phyloP scores from a whole-genome alignment of 1,284 basidiomycete species.

The Paramarasmius palmivorus region DNA sequence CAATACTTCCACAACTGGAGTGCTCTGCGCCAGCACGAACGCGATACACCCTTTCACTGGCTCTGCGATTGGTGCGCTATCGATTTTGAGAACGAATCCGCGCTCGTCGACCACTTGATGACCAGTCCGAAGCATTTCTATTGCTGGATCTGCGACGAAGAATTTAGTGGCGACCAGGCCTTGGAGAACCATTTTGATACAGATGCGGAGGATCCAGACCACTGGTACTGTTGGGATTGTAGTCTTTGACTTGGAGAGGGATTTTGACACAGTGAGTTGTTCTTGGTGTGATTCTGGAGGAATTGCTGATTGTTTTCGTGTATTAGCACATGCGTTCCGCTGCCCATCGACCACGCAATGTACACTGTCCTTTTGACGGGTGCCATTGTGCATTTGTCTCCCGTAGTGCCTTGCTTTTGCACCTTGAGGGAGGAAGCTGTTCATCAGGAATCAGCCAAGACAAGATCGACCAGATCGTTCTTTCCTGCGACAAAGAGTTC shows the following conservation, averaged over 20 bases:
- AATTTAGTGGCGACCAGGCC: constrained; percentile 27
- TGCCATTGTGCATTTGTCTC: constrained; percentile 42
- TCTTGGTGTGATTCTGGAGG: background rate
- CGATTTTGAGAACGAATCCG: constrained; percentile 32
- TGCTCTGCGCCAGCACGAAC: background rate
- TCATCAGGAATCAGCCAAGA: constrained; percentile 36
- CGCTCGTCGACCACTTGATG: constrained; percentile 38
- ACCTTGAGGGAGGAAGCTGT: constrained; percentile 47
- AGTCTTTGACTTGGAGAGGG: constrained; percentile 34
- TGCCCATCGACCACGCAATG: constrained; percentile 11
- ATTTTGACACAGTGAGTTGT: constrained; percentile 32
- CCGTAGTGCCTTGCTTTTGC: constrained; percentile 44
- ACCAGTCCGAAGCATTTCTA: constrained; percentile 38
- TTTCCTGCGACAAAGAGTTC: constrained; percentile 29
- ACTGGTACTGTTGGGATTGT: constrained; percentile 44
- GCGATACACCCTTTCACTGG: constrained; percentile 27
- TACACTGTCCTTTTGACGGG: constrained; percentile 38
- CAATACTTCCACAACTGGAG: background rate
- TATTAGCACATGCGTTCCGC: constrained; percentile 21
- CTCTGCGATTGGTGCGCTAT: constrained; percentile 34
- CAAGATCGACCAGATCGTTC: constrained; percentile 33
- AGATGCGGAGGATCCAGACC: too few relatives aligned
- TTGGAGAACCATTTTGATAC: constrained; percentile 33
- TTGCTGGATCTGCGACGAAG: constrained; percentile 43
- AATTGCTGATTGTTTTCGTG: too few relatives aligned